These are phyloP conservation scores for Extremus antarcticus DNA, from an alignment of 495 filamentous ascomycete species.

Conservation along the genomic window DNA sequence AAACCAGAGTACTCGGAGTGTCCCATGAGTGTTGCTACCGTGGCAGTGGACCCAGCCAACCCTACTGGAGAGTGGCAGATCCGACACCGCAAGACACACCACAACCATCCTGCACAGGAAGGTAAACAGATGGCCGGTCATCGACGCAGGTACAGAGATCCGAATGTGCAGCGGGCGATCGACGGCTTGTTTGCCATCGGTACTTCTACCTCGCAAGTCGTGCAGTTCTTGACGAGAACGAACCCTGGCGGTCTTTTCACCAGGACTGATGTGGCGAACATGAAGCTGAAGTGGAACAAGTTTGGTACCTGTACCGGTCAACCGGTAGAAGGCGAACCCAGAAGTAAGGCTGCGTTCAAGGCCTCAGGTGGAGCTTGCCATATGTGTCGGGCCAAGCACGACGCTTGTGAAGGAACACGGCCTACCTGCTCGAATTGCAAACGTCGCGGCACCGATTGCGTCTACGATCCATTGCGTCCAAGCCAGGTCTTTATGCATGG, in stretches of 20 bases:
- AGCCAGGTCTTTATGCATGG: not conserved
- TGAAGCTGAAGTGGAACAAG: slow-evolving; percentile 19
- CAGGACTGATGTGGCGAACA: slow-evolving; percentile 17
- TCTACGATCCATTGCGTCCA: slow-evolving; percentile 9
- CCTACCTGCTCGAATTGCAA: slow-evolving; percentile 8
- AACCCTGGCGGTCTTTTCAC: slow-evolving; percentile 18
- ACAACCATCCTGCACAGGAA: slow-evolving; percentile 16
- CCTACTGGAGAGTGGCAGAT: slow-evolving; percentile 17
- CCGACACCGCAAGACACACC: slow-evolving; percentile 15
- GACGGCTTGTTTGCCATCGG: slow-evolving; percentile 18
- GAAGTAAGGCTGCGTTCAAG: not conserved
- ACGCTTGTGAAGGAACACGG: slow-evolving; percentile 1
- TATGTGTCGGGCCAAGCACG: slow-evolving; percentile 8
- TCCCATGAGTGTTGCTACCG: slow-evolving; percentile 13
- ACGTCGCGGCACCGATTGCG: not conserved
- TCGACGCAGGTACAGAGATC: slow-evolving; percentile 10
- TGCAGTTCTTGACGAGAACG: slow-evolving; percentile 15
- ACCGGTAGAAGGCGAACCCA: not conserved
- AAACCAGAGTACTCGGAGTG: slow-evolving; percentile 9
- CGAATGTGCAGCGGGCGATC: slow-evolving; percentile 13
- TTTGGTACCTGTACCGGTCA: slow-evolving; percentile 7
- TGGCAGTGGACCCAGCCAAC: slow-evolving; percentile 12
- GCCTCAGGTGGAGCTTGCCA: not conserved
- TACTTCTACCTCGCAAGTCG: slow-evolving; percentile 10
- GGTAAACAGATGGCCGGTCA: slow-evolving; percentile 8